A percentile compares a stretch with the other conserved stretches of the same genome.
phyloP scores from a whole-genome alignment of 2,329 filamentous ascomycete species.

The Pseudogymnoascus sp. region DNA sequence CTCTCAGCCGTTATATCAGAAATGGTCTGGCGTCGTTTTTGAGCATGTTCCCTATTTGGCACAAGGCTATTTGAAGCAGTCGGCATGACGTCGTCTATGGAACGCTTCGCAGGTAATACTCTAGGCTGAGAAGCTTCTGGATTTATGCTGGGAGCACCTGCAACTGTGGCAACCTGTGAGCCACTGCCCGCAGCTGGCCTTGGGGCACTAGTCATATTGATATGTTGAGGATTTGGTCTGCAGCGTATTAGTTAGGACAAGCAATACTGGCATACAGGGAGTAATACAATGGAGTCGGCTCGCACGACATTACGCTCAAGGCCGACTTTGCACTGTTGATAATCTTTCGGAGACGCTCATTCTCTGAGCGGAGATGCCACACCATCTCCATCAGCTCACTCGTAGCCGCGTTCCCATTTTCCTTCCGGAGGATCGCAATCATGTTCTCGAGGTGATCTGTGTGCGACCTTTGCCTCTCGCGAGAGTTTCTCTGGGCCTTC shows the following conservation, averaged over 20 bases:
- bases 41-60: neutral
- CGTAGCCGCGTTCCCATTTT: conserved; percentile 13
- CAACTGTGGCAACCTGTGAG: neutral
- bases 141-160: neutral
- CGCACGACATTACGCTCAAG: conserved; percentile 5
- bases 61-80: neutral
- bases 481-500: conserved; percentile 16
- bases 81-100: neutral
- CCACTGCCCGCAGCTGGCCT: neutral
- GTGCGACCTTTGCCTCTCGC: conserved; percentile 16
- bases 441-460: conserved; percentile 17
- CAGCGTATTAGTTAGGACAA: neutral
- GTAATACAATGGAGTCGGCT: neutral
- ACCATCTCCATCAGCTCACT: conserved; percentile 16
- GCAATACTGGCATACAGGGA: neutral
- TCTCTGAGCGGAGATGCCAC: conserved; percentile 12
- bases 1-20: neutral
- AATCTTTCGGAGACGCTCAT: conserved; percentile 16
- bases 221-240: neutral
- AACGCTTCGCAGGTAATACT: neutral
- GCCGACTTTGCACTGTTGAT: conserved; percentile 15
- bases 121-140: neutral
- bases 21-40: neutral
- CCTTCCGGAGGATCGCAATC: conserved; percentile 14
- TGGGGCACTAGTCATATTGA: neutral